A percentile compares a stretch with the other conserved stretches of the same genome.
phyloP scores from a whole-genome alignment of 202 grass and related monocot species.

The Musa balbisiana region DNA sequence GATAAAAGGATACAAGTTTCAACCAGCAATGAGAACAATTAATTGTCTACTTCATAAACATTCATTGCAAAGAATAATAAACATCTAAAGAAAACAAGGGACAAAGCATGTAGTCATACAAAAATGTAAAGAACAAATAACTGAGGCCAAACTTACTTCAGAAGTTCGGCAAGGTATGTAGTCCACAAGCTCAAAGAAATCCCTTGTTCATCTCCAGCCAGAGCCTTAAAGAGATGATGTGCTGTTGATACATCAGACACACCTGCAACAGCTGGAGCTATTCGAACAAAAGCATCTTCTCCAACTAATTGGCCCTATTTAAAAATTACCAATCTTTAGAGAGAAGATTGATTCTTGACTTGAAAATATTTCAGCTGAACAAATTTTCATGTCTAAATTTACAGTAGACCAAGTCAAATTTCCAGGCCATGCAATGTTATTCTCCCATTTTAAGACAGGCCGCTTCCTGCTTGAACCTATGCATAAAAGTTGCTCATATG shows the following conservation, averaged over 20 bases:
- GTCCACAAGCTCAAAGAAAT: slow-evolving; percentile 68
- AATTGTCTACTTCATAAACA: neutral
- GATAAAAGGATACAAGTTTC: neutral
- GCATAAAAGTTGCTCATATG: slow-evolving; percentile 79
- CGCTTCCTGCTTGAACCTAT: slow-evolving; percentile 90
- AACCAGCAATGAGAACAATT: neutral
- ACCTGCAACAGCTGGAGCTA: slow-evolving; percentile 75
- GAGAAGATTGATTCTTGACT: neutral
- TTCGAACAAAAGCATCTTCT: slow-evolving; percentile 83
- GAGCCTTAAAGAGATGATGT: slow-evolving; percentile 80
- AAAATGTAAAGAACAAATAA: slow-evolving; percentile 1
- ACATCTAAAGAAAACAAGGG: slow-evolving; percentile 11
- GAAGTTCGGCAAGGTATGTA: slow-evolving; percentile 73
- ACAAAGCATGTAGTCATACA: slow-evolving; percentile 5
- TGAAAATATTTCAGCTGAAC: slow-evolving; percentile 4
- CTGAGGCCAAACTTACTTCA: slow-evolving; percentile 50
- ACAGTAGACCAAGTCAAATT: slow-evolving; percentile 41
- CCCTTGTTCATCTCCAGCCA: slow-evolving; percentile 64
- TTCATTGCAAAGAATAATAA: slow-evolving; percentile 13
- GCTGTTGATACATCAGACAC: slow-evolving; percentile 63
- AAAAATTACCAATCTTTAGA: slow-evolving; percentile 25
- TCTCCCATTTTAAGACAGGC: slow-evolving; percentile 96
- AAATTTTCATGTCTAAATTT: neutral
- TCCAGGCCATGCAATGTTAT: slow-evolving; percentile 89
- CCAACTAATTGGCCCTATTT: slow-evolving; percentile 73